Evolutionary conservation across 2,329 filamentous ascomycete species (phyloP).

Genomic region (Rhinocladiella mackenziei): DNA sequence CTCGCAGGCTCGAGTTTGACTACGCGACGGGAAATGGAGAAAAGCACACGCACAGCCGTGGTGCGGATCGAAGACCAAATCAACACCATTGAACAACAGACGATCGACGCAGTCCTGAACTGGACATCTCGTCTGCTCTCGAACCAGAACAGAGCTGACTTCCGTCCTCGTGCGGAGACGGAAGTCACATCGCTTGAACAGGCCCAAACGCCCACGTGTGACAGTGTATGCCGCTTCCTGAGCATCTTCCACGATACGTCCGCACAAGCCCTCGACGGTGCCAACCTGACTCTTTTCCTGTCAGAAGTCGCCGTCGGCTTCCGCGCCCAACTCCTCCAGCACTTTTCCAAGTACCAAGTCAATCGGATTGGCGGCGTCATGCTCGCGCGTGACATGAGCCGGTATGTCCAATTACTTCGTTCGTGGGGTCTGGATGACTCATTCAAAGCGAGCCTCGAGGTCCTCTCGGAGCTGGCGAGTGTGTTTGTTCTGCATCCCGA

Average conservation of each 20-base stretch:
- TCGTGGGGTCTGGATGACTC: constrained; percentile 73
- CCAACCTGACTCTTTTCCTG: constrained; percentile 76
- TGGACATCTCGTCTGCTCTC: constrained; percentile 70
- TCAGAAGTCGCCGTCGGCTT: constrained; percentile 79
- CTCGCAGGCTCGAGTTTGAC: constrained; percentile 86
- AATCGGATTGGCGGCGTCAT: constrained; percentile 91
- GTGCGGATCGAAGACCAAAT: constrained; percentile 81
- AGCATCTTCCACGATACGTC: constrained; percentile 61
- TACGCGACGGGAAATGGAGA: constrained; percentile 83
- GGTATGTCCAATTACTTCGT: constrained; percentile 81
- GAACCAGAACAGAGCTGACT: constrained; percentile 82
- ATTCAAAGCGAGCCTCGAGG: constrained; percentile 68
- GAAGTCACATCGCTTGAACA: constrained; percentile 59
- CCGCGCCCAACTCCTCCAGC: constrained; percentile 75
- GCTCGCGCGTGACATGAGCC: constrained; percentile 92
- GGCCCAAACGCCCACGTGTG: constrained; percentile 81
- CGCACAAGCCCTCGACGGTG: constrained; percentile 69
- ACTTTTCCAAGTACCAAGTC: constrained; percentile 91
- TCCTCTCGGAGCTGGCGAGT: constrained; percentile 88
- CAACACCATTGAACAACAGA: constrained; percentile 64
- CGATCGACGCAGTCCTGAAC: constrained; percentile 68
- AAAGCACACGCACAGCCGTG: constrained; percentile 68
- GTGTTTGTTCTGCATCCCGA: constrained; percentile 89
- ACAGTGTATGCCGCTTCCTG: constrained; percentile 76
- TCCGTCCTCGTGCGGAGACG: constrained; percentile 77